These are phyloP conservation scores for Monilinia aucupariae DNA, from an alignment of 2,329 filamentous ascomycete species.

Conservation along the genomic window DNA sequence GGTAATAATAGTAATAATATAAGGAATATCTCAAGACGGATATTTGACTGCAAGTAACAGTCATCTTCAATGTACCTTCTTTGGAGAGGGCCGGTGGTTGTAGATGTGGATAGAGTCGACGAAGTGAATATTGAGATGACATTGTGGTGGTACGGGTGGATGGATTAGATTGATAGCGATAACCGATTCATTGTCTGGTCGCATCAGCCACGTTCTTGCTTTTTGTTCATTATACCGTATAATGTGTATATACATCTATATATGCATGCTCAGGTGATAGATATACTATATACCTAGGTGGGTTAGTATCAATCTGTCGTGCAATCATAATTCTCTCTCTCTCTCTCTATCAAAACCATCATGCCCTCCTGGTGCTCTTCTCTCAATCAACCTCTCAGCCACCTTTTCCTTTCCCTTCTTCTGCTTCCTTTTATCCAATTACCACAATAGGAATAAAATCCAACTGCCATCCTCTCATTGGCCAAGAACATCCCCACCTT, in stretches of 20 bases:
- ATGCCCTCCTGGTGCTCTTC: too few species aligned
- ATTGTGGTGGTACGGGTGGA: too few species aligned
- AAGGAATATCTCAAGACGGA: too few species aligned
- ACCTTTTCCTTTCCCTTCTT: not conserved
- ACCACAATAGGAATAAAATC: not conserved
- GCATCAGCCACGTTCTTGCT: too few species aligned
- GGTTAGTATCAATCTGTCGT: too few species aligned
- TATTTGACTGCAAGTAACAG: not conserved
- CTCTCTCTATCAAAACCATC: too few species aligned
- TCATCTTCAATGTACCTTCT: not conserved
- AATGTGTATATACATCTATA: too few species aligned
- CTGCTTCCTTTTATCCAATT: not conserved
- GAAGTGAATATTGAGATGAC: not conserved
- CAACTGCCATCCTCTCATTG: slow-evolving; percentile 15
- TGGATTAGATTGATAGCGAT: not conserved
- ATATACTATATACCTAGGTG: too few species aligned
- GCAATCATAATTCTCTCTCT: too few species aligned
- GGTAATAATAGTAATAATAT: not conserved
- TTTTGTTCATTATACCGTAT: too few species aligned
- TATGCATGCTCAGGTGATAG: too few species aligned
- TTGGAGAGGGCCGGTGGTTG: not conserved
- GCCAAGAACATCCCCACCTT: not conserved
- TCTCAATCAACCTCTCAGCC: not conserved
- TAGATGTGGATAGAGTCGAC: not conserved
- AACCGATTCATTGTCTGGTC: too few species aligned